A percentile compares a stretch with the other conserved stretches of the same genome.
These are phyloP conservation scores for Calonectria hongkongensis DNA, from an alignment of 2,329 filamentous ascomycete genomes.

Conservation along the genomic window DNA sequence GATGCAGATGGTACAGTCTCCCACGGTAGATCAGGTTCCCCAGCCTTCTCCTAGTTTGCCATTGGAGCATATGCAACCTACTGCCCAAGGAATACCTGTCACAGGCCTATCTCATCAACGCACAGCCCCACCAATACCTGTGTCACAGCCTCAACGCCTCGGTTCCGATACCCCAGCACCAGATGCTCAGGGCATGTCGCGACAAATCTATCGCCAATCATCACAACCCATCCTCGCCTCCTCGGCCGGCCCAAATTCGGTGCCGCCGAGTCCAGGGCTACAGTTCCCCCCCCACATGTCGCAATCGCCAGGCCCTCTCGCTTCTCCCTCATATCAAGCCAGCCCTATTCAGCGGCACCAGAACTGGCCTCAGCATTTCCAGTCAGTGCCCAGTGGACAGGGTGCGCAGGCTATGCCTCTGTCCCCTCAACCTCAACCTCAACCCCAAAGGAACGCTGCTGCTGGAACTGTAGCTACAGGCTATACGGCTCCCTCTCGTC, in stretches of 20 bases:
- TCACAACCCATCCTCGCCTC: not conserved
- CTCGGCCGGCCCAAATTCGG: not conserved
- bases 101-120: not conserved
- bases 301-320: conserved; percentile 2
- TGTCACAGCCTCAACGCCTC: not conserved
- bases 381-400: not conserved
- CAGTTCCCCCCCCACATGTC: conserved; percentile 34
- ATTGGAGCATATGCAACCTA: conserved; percentile 1
- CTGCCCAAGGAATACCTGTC: not conserved
- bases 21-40: not conserved
- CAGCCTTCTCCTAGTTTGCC: conserved; percentile 10
- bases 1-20: not conserved
- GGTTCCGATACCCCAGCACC: not conserved
- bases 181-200: conserved; percentile 1
- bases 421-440: conserved; percentile 5
- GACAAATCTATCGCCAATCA: conserved; percentile 15
- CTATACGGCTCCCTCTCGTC: not conserved
- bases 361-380: conserved; percentile 2
- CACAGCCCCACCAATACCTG: not conserved
- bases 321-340: not conserved
- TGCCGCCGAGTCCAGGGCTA: conserved; percentile 22
- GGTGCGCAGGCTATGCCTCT: not conserved
- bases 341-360: conserved; percentile 5
- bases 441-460: conserved; percentile 1
- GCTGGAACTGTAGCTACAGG: not conserved